Percentiles rank a stretch among this genome's conserved stretches.
phyloP scores from a whole-genome alignment of 2,329 filamentous ascomycete genomes.

The Colletotrichum spaethianum region DNA sequence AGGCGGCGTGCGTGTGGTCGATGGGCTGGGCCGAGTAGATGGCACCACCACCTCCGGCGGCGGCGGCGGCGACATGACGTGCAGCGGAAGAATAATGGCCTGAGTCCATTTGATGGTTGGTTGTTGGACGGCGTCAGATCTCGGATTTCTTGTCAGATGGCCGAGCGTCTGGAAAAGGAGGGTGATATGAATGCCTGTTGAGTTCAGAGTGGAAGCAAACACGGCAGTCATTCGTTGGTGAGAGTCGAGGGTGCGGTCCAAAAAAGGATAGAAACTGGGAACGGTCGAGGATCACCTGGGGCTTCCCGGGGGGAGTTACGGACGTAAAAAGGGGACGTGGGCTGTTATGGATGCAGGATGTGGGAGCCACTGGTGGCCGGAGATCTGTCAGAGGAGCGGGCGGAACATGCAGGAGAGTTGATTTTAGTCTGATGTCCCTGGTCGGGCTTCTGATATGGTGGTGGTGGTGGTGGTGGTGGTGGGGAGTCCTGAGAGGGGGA shows the following conservation, averaged over 20 bases:
- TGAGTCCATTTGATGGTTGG: slow-evolving; percentile 38
- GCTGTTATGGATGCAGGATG: slow-evolving; percentile 28
- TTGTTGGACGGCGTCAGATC: slow-evolving; percentile 26
- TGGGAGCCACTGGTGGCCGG: slow-evolving; percentile 15
- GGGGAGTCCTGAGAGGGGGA: slow-evolving; percentile 1
- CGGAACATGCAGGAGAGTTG: slow-evolving; percentile 36
- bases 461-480: slow-evolving; percentile 8
- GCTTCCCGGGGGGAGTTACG: slow-evolving; percentile 38
- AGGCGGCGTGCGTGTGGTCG: slow-evolving; percentile 27
- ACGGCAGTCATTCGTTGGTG: slow-evolving; percentile 35
- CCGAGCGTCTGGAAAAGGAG: slow-evolving; percentile 27
- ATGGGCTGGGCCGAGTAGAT: slow-evolving; percentile 31
- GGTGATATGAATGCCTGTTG: slow-evolving; percentile 38
- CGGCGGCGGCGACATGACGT: slow-evolving; percentile 36
- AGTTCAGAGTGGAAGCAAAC: slow-evolving; percentile 16
- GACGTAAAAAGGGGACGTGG: slow-evolving; percentile 40
- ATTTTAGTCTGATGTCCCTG: slow-evolving; percentile 12
- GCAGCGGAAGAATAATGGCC: slow-evolving; percentile 36
- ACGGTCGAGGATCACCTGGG: slow-evolving; percentile 29
- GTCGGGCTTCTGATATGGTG: slow-evolving; percentile 7
- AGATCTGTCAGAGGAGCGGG: slow-evolving; percentile 28
- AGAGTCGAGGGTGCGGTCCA: slow-evolving; percentile 10
- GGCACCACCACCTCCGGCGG: slow-evolving; percentile 12
- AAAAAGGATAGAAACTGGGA: slow-evolving; percentile 28
- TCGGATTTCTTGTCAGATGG: slow-evolving; percentile 28